A percentile compares a stretch with the other conserved stretches of the same genome.
Conservation (phyloP, 2,329 filamentous ascomycete genomes). For the Coniochaeta prunicola region DNA sequence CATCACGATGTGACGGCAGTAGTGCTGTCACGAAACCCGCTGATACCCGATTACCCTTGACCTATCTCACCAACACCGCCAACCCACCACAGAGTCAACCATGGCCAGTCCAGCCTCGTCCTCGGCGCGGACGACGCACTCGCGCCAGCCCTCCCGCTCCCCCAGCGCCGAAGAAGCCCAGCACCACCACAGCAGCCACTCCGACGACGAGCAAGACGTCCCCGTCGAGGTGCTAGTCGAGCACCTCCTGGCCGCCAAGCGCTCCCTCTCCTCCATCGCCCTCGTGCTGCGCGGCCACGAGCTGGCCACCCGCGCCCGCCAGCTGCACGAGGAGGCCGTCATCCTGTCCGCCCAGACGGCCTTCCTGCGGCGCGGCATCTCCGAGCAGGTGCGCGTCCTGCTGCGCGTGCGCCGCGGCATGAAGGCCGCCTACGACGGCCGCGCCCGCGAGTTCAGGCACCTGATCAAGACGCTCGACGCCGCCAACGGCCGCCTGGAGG, state of each 20-base stretch:
- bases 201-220: slow-evolving; percentile 21
- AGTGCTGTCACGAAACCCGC: background rate
- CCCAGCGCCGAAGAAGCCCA: slow-evolving; percentile 4
- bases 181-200: slow-evolving; percentile 2
- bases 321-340: slow-evolving; percentile 70
- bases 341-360: slow-evolving; percentile 61
- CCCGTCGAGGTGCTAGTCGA: slow-evolving; percentile 72
- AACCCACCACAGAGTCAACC: background rate
- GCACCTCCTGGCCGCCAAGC: slow-evolving; percentile 80
- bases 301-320: slow-evolving; percentile 69
- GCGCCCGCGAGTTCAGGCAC: slow-evolving; percentile 52
- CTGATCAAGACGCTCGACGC: slow-evolving; percentile 60
- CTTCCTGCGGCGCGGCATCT: slow-evolving; percentile 59
- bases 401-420: slow-evolving; percentile 43
- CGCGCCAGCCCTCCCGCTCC: slow-evolving; percentile 8
- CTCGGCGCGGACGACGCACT: slow-evolving; percentile 3
- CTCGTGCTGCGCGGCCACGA: slow-evolving; percentile 83
- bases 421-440: slow-evolving; percentile 47
- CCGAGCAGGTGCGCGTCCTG: slow-evolving; percentile 46
- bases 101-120: slow-evolving; percentile 6
- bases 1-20: slow-evolving; percentile 1
- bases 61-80: background rate
- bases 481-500: slow-evolving; percentile 56
- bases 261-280: slow-evolving; percentile 75
- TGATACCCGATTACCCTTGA: no score